Evolutionary conservation across 345 rosid genomes (phyloP).

Genomic region (Eutrema heterophyllum): DNA sequence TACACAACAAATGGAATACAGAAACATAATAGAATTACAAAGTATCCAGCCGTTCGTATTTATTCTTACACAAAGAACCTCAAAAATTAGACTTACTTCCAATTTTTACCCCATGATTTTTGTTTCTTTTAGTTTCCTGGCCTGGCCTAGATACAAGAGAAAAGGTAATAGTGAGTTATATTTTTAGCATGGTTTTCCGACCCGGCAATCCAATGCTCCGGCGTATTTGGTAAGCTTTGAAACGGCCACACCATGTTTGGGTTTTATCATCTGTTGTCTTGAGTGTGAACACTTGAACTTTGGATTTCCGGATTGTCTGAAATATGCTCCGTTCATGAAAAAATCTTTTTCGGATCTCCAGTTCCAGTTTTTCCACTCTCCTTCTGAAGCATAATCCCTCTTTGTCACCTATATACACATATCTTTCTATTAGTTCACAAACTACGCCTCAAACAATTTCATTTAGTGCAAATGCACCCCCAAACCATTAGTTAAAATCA

Average conservation of each 20-base stretch:
- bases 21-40: constrained; percentile 19
- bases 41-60: constrained; percentile 23
- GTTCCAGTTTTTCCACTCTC: constrained; percentile 58
- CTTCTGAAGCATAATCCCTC: constrained; percentile 41
- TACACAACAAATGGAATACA: constrained; percentile 7
- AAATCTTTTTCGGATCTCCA: constrained; percentile 65
- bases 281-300: not conserved
- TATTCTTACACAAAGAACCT: not conserved
- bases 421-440: not conserved
- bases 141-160: constrained; percentile 21
- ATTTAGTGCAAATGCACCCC: not conserved
- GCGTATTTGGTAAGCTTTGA: constrained; percentile 39
- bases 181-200: constrained; percentile 28
- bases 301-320: constrained; percentile 47
- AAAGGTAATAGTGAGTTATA: constrained; percentile 3
- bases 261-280: constrained; percentile 34
- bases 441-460: not conserved
- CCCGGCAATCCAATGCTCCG: constrained; percentile 39
- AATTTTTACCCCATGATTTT: not conserved
- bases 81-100: not conserved
- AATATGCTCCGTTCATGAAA: constrained; percentile 54
- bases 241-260: constrained; percentile 29
- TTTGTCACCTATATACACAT: constrained; percentile 42
- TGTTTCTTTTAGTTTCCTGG: not conserved
- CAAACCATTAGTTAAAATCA: not conserved